Evolutionary conservation across 371 early-diverging fungal genomes (phyloP), one percentile per base, ranked within the genome.

Genomic region (Rhizomucor pusillus): DNA sequence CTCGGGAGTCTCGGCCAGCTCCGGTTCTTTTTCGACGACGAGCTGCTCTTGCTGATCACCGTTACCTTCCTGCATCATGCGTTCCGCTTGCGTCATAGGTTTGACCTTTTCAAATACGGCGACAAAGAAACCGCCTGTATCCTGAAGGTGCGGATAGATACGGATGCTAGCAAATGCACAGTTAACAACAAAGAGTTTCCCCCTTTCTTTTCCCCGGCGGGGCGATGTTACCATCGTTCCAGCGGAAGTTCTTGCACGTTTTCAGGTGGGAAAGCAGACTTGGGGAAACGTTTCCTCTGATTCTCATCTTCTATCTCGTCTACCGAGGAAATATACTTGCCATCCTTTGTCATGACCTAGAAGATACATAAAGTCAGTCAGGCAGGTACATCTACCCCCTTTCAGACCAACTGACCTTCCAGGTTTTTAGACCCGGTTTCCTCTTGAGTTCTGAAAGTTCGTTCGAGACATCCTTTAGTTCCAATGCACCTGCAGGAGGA

Each of bases 111-210:
- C 86, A 51, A 99, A 81, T n/a, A 98, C 96, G 23, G 98, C 95
- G 34, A 99, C 92, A 81, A 99, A 99, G 82, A 99, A 99, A n/a
- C 96, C 99, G 56, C 99, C 99, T 12, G 99, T 98, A 72, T 99
- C 90, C 76, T 99, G 98, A 51, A 89, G 73, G 58, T 94, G 95
- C 46, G 99, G 99, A 64, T 92, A 92, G 47, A 99, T 84, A 43
- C 99, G 89, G 62, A 99, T 56, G 77, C 87, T 84, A 59, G 12
- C 25, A 22, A 35, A 10, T n/a, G 6, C 22, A 16, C 6, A 5
- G 4, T 19, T 46, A 46, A 6, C 20, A 44, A 9, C 44, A 19
- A 9, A n/a, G n/a, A n/a, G n/a, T n/a, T n/a, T n/a, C n/a, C n/a
- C n/a, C n/a, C n/a, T n/a, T n/a, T n/a, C n/a, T n/a, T n/a, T n/a